Conservation (phyloP, 768 basidiomycete species). For the Mycena pura region DNA sequence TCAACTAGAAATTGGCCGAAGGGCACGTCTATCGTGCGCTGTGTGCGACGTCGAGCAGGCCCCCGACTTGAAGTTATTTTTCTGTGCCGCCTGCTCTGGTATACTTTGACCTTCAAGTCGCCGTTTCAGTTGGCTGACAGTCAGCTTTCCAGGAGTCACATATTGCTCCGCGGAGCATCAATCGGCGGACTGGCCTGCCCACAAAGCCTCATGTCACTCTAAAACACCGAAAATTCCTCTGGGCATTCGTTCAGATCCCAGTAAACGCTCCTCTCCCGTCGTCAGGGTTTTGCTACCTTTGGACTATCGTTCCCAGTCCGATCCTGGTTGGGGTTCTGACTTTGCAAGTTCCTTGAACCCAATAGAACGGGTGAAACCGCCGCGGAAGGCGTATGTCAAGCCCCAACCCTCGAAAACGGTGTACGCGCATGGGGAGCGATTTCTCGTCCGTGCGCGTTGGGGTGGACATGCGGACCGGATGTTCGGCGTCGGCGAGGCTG, state of each 20-base stretch:
- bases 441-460: conserved; percentile 22
- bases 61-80: neutral
- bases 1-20: conserved; percentile 16
- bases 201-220: conserved; percentile 15
- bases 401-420: conserved; percentile 7
- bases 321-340: neutral
- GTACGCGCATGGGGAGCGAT: conserved; percentile 19
- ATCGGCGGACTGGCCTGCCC: conserved; percentile 7
- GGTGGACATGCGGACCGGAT: conserved; percentile 17
- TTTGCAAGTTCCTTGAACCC: conserved; percentile 9
- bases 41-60: conserved; percentile 7
- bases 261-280: neutral
- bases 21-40: conserved; percentile 11
- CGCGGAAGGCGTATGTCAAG: neutral
- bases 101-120: neutral
- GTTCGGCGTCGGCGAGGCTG: conserved; percentile 1
- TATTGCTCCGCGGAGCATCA: conserved; percentile 22
- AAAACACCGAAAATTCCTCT: neutral
- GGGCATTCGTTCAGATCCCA: neutral
- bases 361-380: conserved; percentile 16
- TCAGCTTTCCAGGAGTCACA: conserved; percentile 6
- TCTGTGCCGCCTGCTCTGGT: conserved; percentile 21
- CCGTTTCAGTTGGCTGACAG: neutral
- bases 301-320: neutral
- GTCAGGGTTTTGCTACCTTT: neutral